phyloP scores from a whole-genome alignment of 1,284 basidiomycete genomes.

The Kwoniella shivajii region DNA sequence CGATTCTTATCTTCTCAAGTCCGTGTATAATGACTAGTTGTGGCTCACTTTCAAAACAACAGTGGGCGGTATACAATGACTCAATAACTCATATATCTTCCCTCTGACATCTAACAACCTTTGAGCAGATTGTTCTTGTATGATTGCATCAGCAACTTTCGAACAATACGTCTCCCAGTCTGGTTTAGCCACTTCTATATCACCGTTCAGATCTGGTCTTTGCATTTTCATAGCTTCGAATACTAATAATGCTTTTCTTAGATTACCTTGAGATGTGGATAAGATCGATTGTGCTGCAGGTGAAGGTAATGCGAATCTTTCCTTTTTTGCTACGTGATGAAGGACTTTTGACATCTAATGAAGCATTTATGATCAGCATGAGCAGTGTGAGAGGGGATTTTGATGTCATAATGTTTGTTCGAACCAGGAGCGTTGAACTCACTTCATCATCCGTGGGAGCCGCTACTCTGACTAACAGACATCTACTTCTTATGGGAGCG shows the following conservation, averaged over 20 bases:
- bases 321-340: slow-evolving; percentile 76
- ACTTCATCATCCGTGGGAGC: slow-evolving; percentile 81
- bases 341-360: slow-evolving; percentile 78
- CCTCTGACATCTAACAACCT: slow-evolving; percentile 87
- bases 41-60: slow-evolving; percentile 76
- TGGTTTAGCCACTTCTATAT: slow-evolving; percentile 84
- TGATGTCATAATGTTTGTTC: neutral
- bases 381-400: neutral
- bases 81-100: slow-evolving; percentile 93
- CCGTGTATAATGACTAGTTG: too few species aligned
- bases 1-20: neutral
- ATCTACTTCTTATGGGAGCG: slow-evolving; percentile 93
- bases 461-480: slow-evolving; percentile 89
- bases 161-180: slow-evolving; percentile 99
- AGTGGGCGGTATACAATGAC: slow-evolving; percentile 96
- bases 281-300: slow-evolving; percentile 74
- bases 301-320: slow-evolving; percentile 77
- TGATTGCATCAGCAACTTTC: slow-evolving; percentile 89
- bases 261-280: slow-evolving; percentile 80
- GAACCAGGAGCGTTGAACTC: slow-evolving; percentile 36
- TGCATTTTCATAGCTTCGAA: slow-evolving; percentile 97
- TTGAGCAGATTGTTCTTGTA: slow-evolving; percentile 90
- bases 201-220: slow-evolving; percentile 72
- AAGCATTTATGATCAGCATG: neutral
- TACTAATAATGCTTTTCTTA: slow-evolving; percentile 91